Evolutionary conservation across 225 moss, liverwort and hornwort genomes (phyloP), one percentile per base, ranked within the genome.

Genomic region (Polytrichum formosum): DNA sequence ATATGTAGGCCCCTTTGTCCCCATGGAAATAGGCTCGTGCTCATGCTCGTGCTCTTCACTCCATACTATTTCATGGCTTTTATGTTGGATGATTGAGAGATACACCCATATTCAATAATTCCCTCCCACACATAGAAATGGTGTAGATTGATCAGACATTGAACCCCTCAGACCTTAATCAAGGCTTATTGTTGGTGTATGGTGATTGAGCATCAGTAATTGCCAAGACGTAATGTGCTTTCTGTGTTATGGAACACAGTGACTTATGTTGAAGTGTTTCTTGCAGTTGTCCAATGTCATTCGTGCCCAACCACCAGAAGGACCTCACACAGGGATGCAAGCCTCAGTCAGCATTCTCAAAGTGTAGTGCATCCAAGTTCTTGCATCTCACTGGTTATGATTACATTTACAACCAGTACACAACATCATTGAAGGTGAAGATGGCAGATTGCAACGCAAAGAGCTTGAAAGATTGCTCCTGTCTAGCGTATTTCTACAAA

Each of bases 281-380:
- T 10, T 60, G 67, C 74, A 80, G 74, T 7, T 81, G 84, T 68
- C 63, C 72, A 37, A 28, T 66, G 5, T 18, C 26, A 1, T 84
- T 80, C 74, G 72, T 46, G 66, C 75, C 70, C 18, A 37, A 20
- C 5, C 63, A 72, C 1, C 0, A 68, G 22, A 65, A 46, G 2
- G 80, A 80, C 58, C 33, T 70, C 33, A 72, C 72, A 1, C 72
- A 78, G 64, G 84, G 77, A 2, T 84, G 80, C 70, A 75, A 63
- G 69, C 77, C 66, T 26, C 17, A 53, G 18, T 69, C 62, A 16
- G 65, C 67, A 2, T 72, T 80, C 53, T 3, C 19, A 1, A 56
- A 53, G 5, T 78, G 77, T 5, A 58, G 66, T 13, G 76, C 79
- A 1, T 54, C 67, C 23, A 76, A 55, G 35, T 79, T 77, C 23